These are phyloP conservation scores for Penicillium nordicum DNA, from an alignment of 2,329 filamentous ascomycete genomes.

Conservation along the genomic window DNA sequence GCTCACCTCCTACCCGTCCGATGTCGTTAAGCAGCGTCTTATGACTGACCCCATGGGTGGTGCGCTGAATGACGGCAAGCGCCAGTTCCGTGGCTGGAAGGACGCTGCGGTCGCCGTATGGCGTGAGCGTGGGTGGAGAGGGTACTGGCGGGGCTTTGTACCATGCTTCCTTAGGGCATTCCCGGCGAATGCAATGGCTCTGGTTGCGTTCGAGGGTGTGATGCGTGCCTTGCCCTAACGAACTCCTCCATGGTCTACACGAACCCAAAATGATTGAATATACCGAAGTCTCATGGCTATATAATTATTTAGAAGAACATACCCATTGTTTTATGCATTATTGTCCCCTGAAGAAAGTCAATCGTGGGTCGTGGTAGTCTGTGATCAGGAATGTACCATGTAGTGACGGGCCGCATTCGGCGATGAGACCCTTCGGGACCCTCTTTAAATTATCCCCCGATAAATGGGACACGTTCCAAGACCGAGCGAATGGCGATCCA, in stretches of 20 bases:
- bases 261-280: slow-evolving; percentile 1
- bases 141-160: slow-evolving; percentile 90
- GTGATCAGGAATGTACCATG: slow-evolving; percentile 14
- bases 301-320: background rate
- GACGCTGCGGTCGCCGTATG: slow-evolving; percentile 77
- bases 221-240: slow-evolving; percentile 60
- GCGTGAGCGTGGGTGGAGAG: slow-evolving; percentile 68
- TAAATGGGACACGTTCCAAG: background rate
- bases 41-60: slow-evolving; percentile 92
- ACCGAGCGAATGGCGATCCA: background rate
- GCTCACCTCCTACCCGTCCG: slow-evolving; percentile 85
- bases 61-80: slow-evolving; percentile 61
- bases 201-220: slow-evolving; percentile 89
- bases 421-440: slow-evolving; percentile 1
- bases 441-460: slow-evolving; percentile 14
- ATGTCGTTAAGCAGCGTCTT: slow-evolving; percentile 92
- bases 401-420: slow-evolving; percentile 14
- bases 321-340: background rate
- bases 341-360: background rate
- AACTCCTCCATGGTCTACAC: slow-evolving; percentile 7
- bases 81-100: slow-evolving; percentile 70
- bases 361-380: background rate
- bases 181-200: slow-evolving; percentile 89
- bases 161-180: slow-evolving; percentile 93
- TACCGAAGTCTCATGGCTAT: background rate